Percentiles rank a stretch among this genome's conserved stretches.
Conservation (phyloP, 129 eudicot genomes). For the Flaveria robusta region DNA sequence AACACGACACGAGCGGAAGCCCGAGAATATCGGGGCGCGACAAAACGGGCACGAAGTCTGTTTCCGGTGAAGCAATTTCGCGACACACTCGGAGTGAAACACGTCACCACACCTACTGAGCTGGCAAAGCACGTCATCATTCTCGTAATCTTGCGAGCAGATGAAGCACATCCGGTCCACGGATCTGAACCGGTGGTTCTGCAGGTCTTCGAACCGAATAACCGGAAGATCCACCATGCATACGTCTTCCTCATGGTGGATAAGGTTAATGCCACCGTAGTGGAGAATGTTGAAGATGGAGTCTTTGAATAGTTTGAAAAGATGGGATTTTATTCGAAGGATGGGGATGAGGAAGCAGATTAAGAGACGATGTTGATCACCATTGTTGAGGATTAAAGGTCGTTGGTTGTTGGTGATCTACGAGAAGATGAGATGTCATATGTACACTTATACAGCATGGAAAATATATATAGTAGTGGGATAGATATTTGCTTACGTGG, state of each 20-base stretch:
- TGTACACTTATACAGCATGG: too few species aligned
- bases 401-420: too few species aligned
- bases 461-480: too few species aligned
- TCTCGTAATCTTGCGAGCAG: not conserved
- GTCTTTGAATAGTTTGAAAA: not conserved
- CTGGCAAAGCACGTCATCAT: not conserved
- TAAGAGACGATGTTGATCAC: not conserved
- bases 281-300: not conserved
- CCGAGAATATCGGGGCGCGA: too few species aligned
- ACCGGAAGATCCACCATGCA: constrained; percentile 2
- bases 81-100: constrained; percentile 30
- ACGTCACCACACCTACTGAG: constrained; percentile 19
- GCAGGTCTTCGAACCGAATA: not conserved
- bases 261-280: not conserved
- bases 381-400: too few species aligned
- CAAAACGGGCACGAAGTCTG: too few species aligned
- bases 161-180: not conserved
- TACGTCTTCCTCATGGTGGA: not conserved
- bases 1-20: too few species aligned
- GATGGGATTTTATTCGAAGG: not conserved
- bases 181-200: not conserved
- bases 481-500: too few species aligned
- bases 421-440: too few species aligned
- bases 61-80: constrained; percentile 17
- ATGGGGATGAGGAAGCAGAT: not conserved